Conservation (phyloP, 176 grass and related monocot species). For the Oryza brachyantha region DNA sequence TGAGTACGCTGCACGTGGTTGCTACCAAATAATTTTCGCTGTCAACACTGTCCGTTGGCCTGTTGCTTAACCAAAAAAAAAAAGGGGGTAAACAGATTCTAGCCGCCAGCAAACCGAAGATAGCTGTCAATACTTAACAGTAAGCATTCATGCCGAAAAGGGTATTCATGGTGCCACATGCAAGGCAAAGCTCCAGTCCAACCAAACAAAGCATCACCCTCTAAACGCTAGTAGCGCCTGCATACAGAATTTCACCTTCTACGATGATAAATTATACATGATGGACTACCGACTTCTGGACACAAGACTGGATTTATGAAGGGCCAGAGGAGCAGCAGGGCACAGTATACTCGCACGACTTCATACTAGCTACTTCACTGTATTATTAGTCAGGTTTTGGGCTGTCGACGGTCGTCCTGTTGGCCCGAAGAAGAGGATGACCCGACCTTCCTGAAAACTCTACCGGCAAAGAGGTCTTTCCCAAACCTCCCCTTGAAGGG, state of each 20-base stretch:
- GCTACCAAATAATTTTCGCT: too few relatives aligned
- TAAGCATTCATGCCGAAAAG: conserved; percentile 23
- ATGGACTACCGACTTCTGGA: conserved; percentile 17
- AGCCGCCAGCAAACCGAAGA: conserved; percentile 2
- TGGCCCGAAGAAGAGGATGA: conserved; percentile 53
- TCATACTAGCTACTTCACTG: conserved; percentile 42
- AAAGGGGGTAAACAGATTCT: conserved; percentile 13
- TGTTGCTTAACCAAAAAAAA: conserved; percentile 2
- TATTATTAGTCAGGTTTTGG: conserved; percentile 2
- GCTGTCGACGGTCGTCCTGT: conserved; percentile 14
- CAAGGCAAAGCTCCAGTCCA: conserved; percentile 30
- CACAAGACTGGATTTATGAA: not conserved
- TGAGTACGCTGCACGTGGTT: too few relatives aligned
- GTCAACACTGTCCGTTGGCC: too few relatives aligned
- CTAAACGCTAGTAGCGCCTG: not conserved
- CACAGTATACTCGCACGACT: not conserved
- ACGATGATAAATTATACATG: conserved; percentile 35
- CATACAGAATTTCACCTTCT: conserved; percentile 24
- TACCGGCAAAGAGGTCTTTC: conserved; percentile 67
- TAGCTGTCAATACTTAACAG: conserved; percentile 20
- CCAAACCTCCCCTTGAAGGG: conserved; percentile 77
- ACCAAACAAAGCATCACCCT: conserved; percentile 21
- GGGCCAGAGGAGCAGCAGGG: not conserved
- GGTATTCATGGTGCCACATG: conserved; percentile 23
- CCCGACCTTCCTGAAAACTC: conserved; percentile 56